phyloP scores from a whole-genome alignment of 352 stramenopile species.

The Globisporangium acanthophoron region DNA sequence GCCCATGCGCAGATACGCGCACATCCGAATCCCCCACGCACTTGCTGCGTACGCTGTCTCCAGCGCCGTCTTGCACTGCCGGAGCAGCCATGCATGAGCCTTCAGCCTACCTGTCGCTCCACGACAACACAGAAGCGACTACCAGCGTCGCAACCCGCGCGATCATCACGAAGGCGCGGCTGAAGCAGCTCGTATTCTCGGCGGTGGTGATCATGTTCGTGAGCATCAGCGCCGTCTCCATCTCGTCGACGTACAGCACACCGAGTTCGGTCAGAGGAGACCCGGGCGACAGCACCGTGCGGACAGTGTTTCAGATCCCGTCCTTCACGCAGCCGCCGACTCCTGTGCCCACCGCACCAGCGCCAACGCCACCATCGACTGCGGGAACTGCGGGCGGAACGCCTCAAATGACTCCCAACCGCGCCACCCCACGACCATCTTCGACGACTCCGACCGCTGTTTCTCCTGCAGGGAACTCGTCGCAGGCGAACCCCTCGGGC shows the following conservation, averaged over 20 bases:
- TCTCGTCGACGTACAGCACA: slow-evolving; percentile 4
- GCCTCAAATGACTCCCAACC: slow-evolving; percentile 4
- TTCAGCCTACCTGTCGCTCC: slow-evolving; percentile 12
- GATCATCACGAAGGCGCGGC: slow-evolving; percentile 7
- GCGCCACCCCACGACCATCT: background rate
- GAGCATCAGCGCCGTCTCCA: slow-evolving; percentile 8
- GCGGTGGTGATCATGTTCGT: slow-evolving; percentile 11
- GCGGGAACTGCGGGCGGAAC: background rate
- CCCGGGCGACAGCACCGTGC: slow-evolving; percentile 5
- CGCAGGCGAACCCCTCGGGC: background rate
- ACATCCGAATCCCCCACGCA: slow-evolving; percentile 6
- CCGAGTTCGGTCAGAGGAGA: background rate
- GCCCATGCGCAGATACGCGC: too few relatives aligned
- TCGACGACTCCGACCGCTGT: background rate
- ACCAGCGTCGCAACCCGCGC: slow-evolving; percentile 1
- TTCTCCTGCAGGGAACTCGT: background rate
- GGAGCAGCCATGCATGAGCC: slow-evolving; percentile 8
- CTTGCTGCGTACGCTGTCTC: slow-evolving; percentile 8
- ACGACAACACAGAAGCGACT: background rate
- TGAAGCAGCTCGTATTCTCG: slow-evolving; percentile 13
- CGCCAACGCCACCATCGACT: slow-evolving; percentile 3
- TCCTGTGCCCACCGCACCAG: background rate
- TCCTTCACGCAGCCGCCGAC: background rate
- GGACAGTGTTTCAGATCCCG: slow-evolving; percentile 1
- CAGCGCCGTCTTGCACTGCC: background rate